Evolutionary conservation across 2,329 filamentous ascomycete species (phyloP).

Genomic region (Fonsecaea monophora): DNA sequence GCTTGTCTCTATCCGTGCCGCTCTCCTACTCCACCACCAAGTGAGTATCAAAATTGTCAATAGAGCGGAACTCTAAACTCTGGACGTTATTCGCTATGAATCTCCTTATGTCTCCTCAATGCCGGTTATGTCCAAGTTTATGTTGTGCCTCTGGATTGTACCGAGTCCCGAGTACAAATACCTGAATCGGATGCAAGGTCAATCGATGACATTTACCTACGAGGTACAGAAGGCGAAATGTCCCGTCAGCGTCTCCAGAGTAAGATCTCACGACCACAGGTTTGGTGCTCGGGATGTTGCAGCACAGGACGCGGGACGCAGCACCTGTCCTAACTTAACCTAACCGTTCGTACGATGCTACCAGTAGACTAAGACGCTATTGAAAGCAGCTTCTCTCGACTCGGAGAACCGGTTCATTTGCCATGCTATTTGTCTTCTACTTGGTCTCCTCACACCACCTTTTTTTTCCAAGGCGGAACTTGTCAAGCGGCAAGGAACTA

Average conservation of each 20-base stretch:
- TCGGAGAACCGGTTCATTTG: slow-evolving; percentile 1
- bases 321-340: neutral
- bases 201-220: neutral
- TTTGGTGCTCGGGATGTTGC: neutral
- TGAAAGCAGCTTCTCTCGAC: neutral
- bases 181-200: neutral
- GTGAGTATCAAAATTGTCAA: neutral
- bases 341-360: slow-evolving; percentile 9
- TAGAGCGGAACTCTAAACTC: neutral
- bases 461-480: neutral
- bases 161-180: neutral
- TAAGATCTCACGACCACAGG: slow-evolving; percentile 13
- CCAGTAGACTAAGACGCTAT: slow-evolving; percentile 11
- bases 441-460: neutral
- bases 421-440: neutral
- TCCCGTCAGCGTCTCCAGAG: slow-evolving; percentile 18
- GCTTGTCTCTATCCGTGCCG: neutral
- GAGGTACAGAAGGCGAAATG: slow-evolving; percentile 1
- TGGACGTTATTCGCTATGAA: neutral
- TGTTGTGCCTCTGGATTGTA: neutral
- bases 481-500: slow-evolving; percentile 5
- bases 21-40: neutral
- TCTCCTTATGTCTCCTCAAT: too few species aligned
- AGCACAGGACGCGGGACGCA: neutral
- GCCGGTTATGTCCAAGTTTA: too few species aligned